phyloP scores from a whole-genome alignment of 805 yeast species.

The Sungouiella thailandica region DNA sequence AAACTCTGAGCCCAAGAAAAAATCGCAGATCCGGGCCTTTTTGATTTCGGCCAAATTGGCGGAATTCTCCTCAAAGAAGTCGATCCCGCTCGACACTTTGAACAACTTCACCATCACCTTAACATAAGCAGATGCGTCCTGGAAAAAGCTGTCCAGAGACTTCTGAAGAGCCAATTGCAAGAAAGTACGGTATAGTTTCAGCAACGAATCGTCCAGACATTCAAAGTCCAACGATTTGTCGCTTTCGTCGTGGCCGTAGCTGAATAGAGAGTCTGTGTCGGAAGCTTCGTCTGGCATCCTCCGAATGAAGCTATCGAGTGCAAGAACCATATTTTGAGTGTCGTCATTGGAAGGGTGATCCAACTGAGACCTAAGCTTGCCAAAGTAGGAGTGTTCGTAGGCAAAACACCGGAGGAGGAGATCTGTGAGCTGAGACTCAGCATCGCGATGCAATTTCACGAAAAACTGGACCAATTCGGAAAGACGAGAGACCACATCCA shows the following conservation, averaged over 20 bases:
- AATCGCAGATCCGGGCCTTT: constrained; percentile 13
- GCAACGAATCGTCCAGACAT: constrained; percentile 16
- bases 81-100: constrained; percentile 15
- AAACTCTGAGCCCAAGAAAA: constrained; percentile 13
- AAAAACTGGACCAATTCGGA: constrained; percentile 15
- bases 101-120: constrained; percentile 19
- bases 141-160: constrained; percentile 2
- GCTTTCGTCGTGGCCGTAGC: constrained; percentile 9
- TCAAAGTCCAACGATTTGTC: constrained; percentile 11
- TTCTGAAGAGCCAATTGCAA: constrained; percentile 19
- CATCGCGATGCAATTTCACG: constrained; percentile 11
- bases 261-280: constrained; percentile 18
- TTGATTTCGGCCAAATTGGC: constrained; percentile 16
- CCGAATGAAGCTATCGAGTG: constrained; percentile 17
- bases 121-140: constrained; percentile 14
- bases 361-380: neutral
- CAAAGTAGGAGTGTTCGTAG: constrained; percentile 1
- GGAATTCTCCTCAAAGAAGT: constrained; percentile 16
- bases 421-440: constrained; percentile 14
- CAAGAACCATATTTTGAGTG: constrained; percentile 17
- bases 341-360: constrained; percentile 15
- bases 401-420: constrained; percentile 17
- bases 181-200: constrained; percentile 18
- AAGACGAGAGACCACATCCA: constrained; percentile 11
- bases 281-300: constrained; percentile 1